phyloP scores from a whole-genome alignment of 1,139 yeast species.

The Sugiyamaella grinbergsii region DNA sequence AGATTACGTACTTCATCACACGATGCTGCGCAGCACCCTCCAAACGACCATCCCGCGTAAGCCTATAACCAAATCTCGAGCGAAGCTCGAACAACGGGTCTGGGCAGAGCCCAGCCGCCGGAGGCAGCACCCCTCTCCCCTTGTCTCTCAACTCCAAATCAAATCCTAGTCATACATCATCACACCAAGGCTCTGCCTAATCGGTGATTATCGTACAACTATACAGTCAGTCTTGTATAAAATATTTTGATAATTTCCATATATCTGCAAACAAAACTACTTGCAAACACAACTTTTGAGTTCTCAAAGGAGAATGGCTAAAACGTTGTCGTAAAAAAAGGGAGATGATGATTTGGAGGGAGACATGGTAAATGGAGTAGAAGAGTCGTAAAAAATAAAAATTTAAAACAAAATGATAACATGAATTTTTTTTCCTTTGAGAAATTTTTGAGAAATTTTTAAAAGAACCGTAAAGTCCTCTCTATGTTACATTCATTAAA shows the following conservation, averaged over 20 bases:
- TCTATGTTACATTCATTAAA: slow-evolving; percentile 21
- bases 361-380: neutral
- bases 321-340: slow-evolving; percentile 11
- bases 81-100: slow-evolving; percentile 6
- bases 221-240: neutral
- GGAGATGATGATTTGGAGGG: slow-evolving; percentile 7
- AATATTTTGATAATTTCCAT: slow-evolving; percentile 13
- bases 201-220: neutral
- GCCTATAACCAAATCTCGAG: too few relatives aligned
- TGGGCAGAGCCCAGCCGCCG: slow-evolving; percentile 10
- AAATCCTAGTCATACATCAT: too few relatives aligned
- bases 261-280: slow-evolving; percentile 5
- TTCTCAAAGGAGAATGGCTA: slow-evolving; percentile 1
- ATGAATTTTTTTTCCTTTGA: slow-evolving; percentile 3
- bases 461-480: slow-evolving; percentile 10
- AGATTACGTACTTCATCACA: too few relatives aligned
- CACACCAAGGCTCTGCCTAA: neutral
- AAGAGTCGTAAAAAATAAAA: slow-evolving; percentile 10
- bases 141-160: too few relatives aligned
- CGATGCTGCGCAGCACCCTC: too few relatives aligned
- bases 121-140: too few relatives aligned
- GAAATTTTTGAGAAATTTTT: neutral
- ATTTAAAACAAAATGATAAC: slow-evolving; percentile 3
- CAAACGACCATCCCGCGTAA: too few relatives aligned
- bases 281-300: slow-evolving; percentile 17